Conservation (phyloP, 257 asterid genomes). For the Ophiorrhiza pumila region DNA sequence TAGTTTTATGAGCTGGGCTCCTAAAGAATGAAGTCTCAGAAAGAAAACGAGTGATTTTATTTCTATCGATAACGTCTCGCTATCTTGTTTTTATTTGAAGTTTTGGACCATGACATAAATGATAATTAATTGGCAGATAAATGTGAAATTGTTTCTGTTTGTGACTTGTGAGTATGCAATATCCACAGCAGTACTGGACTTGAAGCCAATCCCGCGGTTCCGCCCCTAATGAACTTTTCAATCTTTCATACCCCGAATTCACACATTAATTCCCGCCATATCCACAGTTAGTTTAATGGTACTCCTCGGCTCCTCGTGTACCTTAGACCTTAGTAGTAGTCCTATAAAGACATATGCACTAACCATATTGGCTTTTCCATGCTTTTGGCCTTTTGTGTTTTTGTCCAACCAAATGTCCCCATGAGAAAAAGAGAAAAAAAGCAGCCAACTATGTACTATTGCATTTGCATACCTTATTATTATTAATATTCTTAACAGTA, state of each 20-base stretch:
- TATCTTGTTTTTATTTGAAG: neutral
- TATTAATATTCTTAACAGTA: too few relatives aligned
- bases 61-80: neutral
- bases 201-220: neutral
- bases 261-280: constrained; percentile 46
- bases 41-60: constrained; percentile 5
- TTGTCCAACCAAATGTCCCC: constrained; percentile 65
- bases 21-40: too few relatives aligned
- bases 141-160: neutral
- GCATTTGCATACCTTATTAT: constrained; percentile 6
- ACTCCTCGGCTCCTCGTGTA: constrained; percentile 35
- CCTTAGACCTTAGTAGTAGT: constrained; percentile 27
- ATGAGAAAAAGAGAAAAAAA: constrained; percentile 30
- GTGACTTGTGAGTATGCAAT: neutral
- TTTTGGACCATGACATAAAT: constrained; percentile 6
- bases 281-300: neutral
- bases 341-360: constrained; percentile 41
- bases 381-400: constrained; percentile 68
- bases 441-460: constrained; percentile 5
- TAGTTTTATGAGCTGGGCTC: neutral
- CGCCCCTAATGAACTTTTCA: constrained; percentile 22
- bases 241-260: constrained; percentile 34
- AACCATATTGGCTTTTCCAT: constrained; percentile 49
- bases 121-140: neutral
- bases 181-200: too few relatives aligned